phyloP scores from a whole-genome alignment of 176 grass and related monocot species.

The Hsuehochloa calcarea region DNA sequence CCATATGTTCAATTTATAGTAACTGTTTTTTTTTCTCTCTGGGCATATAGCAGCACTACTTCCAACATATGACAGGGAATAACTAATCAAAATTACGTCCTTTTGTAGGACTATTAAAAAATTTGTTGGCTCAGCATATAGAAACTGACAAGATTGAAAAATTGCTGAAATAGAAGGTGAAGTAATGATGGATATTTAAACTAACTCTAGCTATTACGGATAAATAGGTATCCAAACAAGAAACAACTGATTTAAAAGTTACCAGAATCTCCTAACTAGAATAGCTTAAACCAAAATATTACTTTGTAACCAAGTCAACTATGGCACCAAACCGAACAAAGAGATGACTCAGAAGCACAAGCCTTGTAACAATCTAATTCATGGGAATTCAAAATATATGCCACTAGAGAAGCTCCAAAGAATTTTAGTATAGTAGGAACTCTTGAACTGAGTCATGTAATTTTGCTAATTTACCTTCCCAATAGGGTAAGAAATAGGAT shows the following conservation, averaged over 20 bases:
- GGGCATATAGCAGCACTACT: neutral
- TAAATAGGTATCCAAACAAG: conserved; percentile 20
- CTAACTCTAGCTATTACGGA: neutral
- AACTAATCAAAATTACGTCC: neutral
- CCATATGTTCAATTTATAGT: neutral
- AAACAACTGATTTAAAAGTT: neutral
- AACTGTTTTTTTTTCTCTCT: neutral
- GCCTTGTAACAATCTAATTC: neutral
- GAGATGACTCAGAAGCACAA: conserved; percentile 18
- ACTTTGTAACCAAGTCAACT: conserved; percentile 2
- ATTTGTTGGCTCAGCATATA: conserved; percentile 3
- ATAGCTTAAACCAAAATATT: conserved; percentile 9
- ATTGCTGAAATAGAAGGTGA: neutral
- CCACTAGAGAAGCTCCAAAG: neutral
- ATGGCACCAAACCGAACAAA: conserved; percentile 5
- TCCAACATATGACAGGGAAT: neutral
- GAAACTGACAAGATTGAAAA: neutral
- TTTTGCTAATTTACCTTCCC: conserved; percentile 72
- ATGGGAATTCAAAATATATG: conserved; percentile 11
- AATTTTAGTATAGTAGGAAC: neutral
- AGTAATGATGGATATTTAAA: conserved; percentile 9
- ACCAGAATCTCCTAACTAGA: neutral
- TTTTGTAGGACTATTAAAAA: neutral
- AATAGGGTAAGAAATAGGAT: conserved; percentile 94
- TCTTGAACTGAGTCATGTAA: conserved; percentile 10